Evolutionary conservation across 257 asterid species (phyloP).

Genomic region (Penstemon eatonii): DNA sequence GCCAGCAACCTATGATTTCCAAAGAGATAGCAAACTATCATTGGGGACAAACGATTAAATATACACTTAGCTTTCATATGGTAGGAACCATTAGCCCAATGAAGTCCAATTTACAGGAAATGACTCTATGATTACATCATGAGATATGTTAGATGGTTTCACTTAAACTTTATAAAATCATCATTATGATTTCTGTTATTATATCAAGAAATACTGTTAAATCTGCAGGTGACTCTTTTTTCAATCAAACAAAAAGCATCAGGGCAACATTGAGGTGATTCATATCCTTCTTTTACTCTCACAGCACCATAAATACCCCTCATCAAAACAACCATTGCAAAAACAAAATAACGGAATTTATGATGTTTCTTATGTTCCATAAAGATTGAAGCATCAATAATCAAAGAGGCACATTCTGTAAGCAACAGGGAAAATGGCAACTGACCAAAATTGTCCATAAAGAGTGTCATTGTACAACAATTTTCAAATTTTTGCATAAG

Average conservation of each 20-base stretch:
- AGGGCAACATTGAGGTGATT: neutral
- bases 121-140: neutral
- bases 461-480: no score
- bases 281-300: slow-evolving; percentile 2
- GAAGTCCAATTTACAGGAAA: neutral
- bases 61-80: slow-evolving; percentile 10
- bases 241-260: neutral
- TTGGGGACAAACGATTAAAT: neutral
- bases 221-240: neutral
- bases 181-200: slow-evolving; percentile 4
- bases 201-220: neutral
- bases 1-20: slow-evolving; percentile 76
- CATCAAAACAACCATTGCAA: neutral
- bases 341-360: neutral
- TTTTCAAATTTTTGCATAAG: neutral
- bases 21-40: slow-evolving; percentile 17
- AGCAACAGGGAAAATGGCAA: neutral
- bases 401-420: neutral
- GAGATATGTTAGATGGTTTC: slow-evolving; percentile 10
- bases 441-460: neutral
- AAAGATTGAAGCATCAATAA: neutral
- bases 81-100: neutral
- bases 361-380: neutral
- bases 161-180: neutral
- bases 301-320: neutral